Evolutionary conservation across 2,329 filamentous ascomycete species (phyloP), one percentile per base, ranked within the genome.

Genomic region (Bipolaris cookei): DNA sequence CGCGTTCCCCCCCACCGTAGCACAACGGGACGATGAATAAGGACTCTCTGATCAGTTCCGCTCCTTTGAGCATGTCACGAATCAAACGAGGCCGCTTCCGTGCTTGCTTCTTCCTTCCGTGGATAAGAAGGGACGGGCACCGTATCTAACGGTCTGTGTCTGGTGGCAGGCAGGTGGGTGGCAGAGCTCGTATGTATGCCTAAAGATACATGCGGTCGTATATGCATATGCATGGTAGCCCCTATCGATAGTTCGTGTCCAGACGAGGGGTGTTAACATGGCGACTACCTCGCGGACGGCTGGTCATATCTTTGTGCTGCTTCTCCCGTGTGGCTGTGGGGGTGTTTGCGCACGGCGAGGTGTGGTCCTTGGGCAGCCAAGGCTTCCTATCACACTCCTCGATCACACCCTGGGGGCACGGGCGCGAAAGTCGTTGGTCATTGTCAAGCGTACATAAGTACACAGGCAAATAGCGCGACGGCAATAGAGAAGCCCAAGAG

Each of bases 1-100:
- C 49, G 43, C 56, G 56, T 69, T 63, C 66, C 64, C 63, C 62
- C 63, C 66, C 66, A 64, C 62, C 59, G 58, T 51, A 51, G 65
- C 63, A 61, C 52, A 59, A 59, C 56, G 59, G 56, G 51, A 52
- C 43, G 50, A 52, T 43, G 50, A 50, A 53, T 62, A 61, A 62
- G 65, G 66, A 50, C 65, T 48, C 54, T 60, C 57, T 30, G 28
- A 62, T 68, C 67, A 67, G 63, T 57, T 64, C 63, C 61, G 60
- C 61, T 64, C 55, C 59, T 60, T 54, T 58, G 46, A 54, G 34
- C 45, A 46, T 42, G 43, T 41, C 55, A 64, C 66, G 63, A 68
- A 70, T 69, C 66, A 66, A 53, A 53, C 45, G 56, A 55, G 59
- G 45, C 60, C 62, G 58, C 64, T 55, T 42, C 52, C 58, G 41